Evolutionary conservation across 2,329 filamentous ascomycete species (phyloP).

Genomic region (Torrubiella hemipterigena): DNA sequence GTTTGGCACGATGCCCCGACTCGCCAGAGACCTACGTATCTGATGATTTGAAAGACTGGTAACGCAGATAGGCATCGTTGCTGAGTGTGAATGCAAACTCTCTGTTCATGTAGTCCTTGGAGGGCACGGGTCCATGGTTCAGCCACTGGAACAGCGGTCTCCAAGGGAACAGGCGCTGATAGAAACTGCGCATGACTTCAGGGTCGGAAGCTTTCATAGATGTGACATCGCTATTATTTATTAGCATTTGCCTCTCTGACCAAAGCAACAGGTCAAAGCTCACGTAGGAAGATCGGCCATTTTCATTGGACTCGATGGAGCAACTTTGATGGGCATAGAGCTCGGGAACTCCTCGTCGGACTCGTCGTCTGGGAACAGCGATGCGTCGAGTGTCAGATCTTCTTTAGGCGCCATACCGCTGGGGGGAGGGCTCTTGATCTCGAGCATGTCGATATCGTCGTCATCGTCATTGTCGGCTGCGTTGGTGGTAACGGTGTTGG

Average conservation of each 20-base stretch:
- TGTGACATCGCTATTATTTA: conserved; percentile 19
- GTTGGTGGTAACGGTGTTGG: conserved; percentile 16
- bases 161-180: conserved; percentile 91
- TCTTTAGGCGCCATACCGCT: conserved; percentile 20
- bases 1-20: not conserved
- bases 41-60: conserved; percentile 55
- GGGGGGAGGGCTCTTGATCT: conserved; percentile 14
- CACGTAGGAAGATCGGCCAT: conserved; percentile 10
- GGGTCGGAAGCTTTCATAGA: conserved; percentile 52
- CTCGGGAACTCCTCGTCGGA: conserved; percentile 51
- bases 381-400: conserved; percentile 43
- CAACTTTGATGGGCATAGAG: conserved; percentile 27
- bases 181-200: conserved; percentile 85
- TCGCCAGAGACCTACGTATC: conserved; percentile 31
- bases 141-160: conserved; percentile 94
- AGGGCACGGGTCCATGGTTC: conserved; percentile 80
- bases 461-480: conserved; percentile 10
- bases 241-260: too few species aligned
- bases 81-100: conserved; percentile 95
- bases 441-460: conserved; percentile 29
- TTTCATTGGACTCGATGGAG: conserved; percentile 31
- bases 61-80: conserved; percentile 85
- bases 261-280: too few species aligned
- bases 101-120: conserved; percentile 79
- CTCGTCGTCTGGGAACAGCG: conserved; percentile 45